Evolutionary conservation across 2,329 filamentous ascomycete genomes (phyloP).

Genomic region (Alternaria dauci): DNA sequence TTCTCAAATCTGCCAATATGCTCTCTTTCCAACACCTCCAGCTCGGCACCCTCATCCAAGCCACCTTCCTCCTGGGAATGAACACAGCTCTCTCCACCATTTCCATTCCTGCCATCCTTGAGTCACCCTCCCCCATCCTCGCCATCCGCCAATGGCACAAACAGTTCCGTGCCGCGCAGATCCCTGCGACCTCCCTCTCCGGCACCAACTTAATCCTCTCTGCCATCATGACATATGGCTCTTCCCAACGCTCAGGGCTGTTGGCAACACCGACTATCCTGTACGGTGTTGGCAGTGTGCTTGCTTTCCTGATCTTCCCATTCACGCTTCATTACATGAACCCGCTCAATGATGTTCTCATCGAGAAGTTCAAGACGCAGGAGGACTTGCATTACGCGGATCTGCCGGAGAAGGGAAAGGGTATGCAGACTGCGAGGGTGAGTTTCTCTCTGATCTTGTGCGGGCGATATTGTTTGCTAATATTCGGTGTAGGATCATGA

Average conservation of each 20-base stretch:
- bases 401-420: conserved; percentile 4
- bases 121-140: conserved; percentile 1
- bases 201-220: background rate
- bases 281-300: background rate
- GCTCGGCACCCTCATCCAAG: conserved; percentile 1
- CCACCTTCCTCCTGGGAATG: conserved; percentile 7
- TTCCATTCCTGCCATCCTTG: background rate
- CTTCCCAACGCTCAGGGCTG: background rate
- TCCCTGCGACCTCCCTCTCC: background rate
- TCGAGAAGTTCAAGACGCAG: background rate
- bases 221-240: background rate
- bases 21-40: conserved; percentile 3
- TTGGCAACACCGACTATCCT: background rate
- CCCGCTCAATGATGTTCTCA: conserved; percentile 2
- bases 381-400: conserved; percentile 8
- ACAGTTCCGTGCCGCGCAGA: conserved; percentile 4
- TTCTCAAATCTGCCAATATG: background rate
- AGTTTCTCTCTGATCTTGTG: background rate
- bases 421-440: conserved; percentile 8
- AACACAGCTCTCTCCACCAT: conserved; percentile 1
- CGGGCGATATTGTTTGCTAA: background rate
- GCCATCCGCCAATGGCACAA: conserved; percentile 8
- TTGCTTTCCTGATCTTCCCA: conserved; percentile 7
- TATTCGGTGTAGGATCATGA: background rate
- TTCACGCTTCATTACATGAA: conserved; percentile 5